Evolutionary conservation across 306 rosid genomes (phyloP), one percentile per base, ranked within the genome.

Genomic region (Cicer bijugum): DNA sequence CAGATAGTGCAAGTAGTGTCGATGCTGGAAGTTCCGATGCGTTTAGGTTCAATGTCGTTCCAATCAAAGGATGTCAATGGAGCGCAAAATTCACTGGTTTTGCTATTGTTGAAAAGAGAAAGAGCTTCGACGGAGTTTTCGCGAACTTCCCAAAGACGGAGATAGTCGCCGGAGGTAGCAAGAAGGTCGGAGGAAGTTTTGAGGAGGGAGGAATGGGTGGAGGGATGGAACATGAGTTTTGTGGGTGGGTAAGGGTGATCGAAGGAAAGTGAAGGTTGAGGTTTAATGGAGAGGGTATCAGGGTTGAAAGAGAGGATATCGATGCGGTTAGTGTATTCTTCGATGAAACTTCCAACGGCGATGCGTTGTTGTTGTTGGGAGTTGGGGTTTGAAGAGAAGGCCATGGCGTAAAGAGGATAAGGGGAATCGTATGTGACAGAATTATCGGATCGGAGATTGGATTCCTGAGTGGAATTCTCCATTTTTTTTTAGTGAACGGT

Each of bases 231-330:
- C 97, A 91, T 89, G 80, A 94, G 96, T 71, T 94, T 94, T 38
- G 97, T 94, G 57, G 99, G 95, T 4, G 99, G 99, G 81, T 94
- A 91, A 1, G 99, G 96, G 67, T 94, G 99, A 69, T 94, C 97
- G 35, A 94, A 94, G 60, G 97, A 91, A 76, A 94, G 99, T 0
- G 88, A 44, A 5, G 97, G 96, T 23, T 79, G 76, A 3, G 88
- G 59, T 3, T 72, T 67, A 0, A 94, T 40, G 50, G 92, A 50
- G 46, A 83, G 82, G 33, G 90, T 55, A 2, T 94, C 92, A 2
- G 95, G 87, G 79, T 91, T 88, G 90, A 94, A 94, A n/a, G 88
- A 75, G 76, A 94, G 86, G 40, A 94, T 79, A 61, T 94, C 96
- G 19, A 94, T 85, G 19, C 97, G 97, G 80, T 94, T 94, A 3